Conservation (phyloP, 768 basidiomycete species). For the Agrocybe pediades region DNA sequence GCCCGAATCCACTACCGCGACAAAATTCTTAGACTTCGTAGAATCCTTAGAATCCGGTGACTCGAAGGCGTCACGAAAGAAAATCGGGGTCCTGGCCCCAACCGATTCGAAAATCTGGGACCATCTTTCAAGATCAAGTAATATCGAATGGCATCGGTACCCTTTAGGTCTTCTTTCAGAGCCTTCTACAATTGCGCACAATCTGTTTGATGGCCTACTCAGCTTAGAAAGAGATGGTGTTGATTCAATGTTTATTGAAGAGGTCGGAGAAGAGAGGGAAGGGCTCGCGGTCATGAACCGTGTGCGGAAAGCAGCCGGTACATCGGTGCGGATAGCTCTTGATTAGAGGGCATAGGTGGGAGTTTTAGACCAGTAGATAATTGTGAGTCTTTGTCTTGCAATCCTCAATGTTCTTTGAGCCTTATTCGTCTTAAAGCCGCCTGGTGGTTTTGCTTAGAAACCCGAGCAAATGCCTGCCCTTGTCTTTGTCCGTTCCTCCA, state of each 20-base stretch:
- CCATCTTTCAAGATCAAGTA: slow-evolving; percentile 27
- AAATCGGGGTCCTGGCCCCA: slow-evolving; percentile 71
- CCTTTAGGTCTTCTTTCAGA: slow-evolving; percentile 51
- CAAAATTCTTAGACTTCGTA: slow-evolving; percentile 39
- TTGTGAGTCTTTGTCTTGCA: too few relatives aligned
- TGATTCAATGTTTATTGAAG: slow-evolving; percentile 84
- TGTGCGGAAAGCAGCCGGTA: slow-evolving; percentile 84
- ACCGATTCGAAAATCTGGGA: slow-evolving; percentile 54
- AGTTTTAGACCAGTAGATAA: too few relatives aligned
- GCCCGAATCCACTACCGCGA: slow-evolving; percentile 32
- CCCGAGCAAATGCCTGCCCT: too few relatives aligned
- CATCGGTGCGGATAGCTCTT: slow-evolving; percentile 32
- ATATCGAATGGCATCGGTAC: slow-evolving; percentile 59
- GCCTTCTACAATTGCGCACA: slow-evolving; percentile 71
- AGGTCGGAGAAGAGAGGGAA: slow-evolving; percentile 74
- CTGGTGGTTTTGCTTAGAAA: too few relatives aligned
- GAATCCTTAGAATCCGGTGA: slow-evolving; percentile 32
- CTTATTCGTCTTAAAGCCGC: too few relatives aligned
- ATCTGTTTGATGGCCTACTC: slow-evolving; percentile 86
- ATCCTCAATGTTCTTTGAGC: too few relatives aligned
- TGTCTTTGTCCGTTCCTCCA: too few relatives aligned
- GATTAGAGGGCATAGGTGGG: slow-evolving; percentile 5
- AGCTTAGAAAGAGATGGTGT: slow-evolving; percentile 77
- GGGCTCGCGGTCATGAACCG: slow-evolving; percentile 96
- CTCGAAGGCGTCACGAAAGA: slow-evolving; percentile 29